Evolutionary conservation across 1,284 basidiomycete species (phyloP), one percentile per base, ranked within the genome.

Genomic region (Volvariella volvacea): DNA sequence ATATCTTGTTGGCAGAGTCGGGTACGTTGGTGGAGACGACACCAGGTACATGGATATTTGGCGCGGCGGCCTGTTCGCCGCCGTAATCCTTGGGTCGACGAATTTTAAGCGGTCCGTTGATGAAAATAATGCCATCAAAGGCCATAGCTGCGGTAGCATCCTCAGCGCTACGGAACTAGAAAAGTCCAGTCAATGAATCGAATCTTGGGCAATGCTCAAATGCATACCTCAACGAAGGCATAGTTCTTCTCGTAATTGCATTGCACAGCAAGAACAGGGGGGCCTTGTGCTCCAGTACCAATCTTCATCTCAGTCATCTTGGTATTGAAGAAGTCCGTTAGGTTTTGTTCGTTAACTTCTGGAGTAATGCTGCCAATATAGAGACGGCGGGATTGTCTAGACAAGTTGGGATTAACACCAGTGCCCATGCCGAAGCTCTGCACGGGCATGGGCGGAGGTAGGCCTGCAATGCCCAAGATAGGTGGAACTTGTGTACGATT

Each of bases 191-290:
- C 14, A 43, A 33, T 19, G 42, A 51, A 22, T 55, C 44, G 14
- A 32, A 45, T 42, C 1, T 10, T 39, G 12, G 20, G 4, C 8
- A 17, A 28, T 30, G 20, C n/a, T n/a, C 8, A 37, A 41, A 7
- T 3, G 49, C 43, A 43, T 59, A 92, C 92, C 73, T 97, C 93
- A 45, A 96, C 85, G 60, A 96, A 97, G 0, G 95, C 96, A 59
- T 96, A 98, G 54, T 91, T 92, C 74, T 97, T 98, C 64, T 98
- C 96, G 55, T 92, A 90, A 61, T 97, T 97, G 68, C 96, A 88
- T 58, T 96, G 91, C 1, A 95, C 92, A 8, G 85, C 84, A 19
- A 94, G 75, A 31, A 97, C 91, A 9, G 95, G 90, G 52, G 94
- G 92, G 28, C 89, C 92, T 12, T 83, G 78, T n/a, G 74, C 77